phyloP scores from a whole-genome alignment of 768 basidiomycete genomes.

The Termitomyces sp. region DNA sequence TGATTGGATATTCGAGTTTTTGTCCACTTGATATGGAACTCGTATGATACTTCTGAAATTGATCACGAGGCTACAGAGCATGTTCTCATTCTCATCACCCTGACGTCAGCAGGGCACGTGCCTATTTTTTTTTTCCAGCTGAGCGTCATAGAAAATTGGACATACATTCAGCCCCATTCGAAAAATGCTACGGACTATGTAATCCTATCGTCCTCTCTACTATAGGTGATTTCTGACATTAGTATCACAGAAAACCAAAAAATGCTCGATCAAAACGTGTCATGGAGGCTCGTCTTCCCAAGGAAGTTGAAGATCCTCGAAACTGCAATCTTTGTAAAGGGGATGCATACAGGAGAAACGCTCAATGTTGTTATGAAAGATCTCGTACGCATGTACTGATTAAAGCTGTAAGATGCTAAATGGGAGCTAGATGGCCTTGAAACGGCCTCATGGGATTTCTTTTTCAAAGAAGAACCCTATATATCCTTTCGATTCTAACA shows the following conservation, averaged over 20 bases:
- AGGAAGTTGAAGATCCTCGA: conserved; percentile 84
- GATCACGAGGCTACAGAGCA: too few relatives aligned
- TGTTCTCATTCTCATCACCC: not conserved
- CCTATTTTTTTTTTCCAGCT: not conserved
- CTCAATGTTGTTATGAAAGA: conserved; percentile 84
- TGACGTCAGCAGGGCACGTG: not conserved
- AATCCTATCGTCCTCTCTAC: not conserved
- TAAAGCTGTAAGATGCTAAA: not conserved
- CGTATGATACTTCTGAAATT: too few relatives aligned
- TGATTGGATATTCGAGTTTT: too few relatives aligned
- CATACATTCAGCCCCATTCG: not conserved
- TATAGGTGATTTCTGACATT: not conserved
- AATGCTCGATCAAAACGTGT: conserved; percentile 94
- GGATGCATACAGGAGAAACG: conserved; percentile 78
- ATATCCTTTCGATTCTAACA: conserved; percentile 81
- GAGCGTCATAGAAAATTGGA: not conserved
- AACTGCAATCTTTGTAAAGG: conserved; percentile 85
- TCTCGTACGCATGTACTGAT: conserved; percentile 40
- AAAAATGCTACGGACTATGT: conserved; percentile 12
- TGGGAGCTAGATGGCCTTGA: conserved; percentile 77
- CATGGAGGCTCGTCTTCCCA: conserved; percentile 79
- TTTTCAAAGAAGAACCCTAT: conserved; percentile 93
- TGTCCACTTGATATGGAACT: too few relatives aligned
- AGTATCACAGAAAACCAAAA: conserved; percentile 64
- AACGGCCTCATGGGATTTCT: conserved; percentile 83